These are phyloP conservation scores for Cicer bijugum DNA, from an alignment of 306 rosid species.

Conservation along the genomic window DNA sequence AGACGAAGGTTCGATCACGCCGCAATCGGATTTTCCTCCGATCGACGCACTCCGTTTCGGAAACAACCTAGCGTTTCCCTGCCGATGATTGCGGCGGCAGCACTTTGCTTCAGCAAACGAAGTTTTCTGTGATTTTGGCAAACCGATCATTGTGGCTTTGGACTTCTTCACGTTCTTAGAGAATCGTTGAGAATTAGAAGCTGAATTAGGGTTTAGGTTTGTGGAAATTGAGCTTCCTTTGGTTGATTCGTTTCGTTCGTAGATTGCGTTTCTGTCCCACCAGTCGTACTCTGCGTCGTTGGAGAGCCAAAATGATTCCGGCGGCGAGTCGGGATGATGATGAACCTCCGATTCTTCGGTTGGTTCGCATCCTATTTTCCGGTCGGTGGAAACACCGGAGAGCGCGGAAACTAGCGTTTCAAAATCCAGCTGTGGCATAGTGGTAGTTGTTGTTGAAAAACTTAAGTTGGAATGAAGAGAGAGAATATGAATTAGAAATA, in stretches of 20 bases:
- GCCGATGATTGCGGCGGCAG: slow-evolving; percentile 57
- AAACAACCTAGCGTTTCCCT: slow-evolving; percentile 57
- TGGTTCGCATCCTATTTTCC: slow-evolving; percentile 71
- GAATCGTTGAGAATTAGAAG: slow-evolving; percentile 75
- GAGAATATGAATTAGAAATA: neutral
- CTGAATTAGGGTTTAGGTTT: slow-evolving; percentile 56
- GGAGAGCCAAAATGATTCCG: slow-evolving; percentile 89
- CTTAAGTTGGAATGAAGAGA: neutral
- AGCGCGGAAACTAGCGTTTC: slow-evolving; percentile 79
- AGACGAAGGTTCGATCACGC: slow-evolving; percentile 75
- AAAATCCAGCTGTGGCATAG: slow-evolving; percentile 84
- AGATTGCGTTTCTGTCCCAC: slow-evolving; percentile 86
- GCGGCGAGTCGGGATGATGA: slow-evolving; percentile 65
- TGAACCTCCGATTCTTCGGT: slow-evolving; percentile 20
- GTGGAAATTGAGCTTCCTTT: slow-evolving; percentile 62
- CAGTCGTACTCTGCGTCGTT: slow-evolving; percentile 84
- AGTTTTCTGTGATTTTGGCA: slow-evolving; percentile 83
- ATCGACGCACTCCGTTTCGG: slow-evolving; percentile 69
- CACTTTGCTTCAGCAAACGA: slow-evolving; percentile 54
- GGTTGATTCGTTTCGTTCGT: slow-evolving; percentile 74
- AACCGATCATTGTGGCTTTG: slow-evolving; percentile 74
- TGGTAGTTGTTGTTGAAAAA: neutral
- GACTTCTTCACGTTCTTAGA: slow-evolving; percentile 68
- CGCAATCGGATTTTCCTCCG: slow-evolving; percentile 61
- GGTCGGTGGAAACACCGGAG: slow-evolving; percentile 66